Evolutionary conservation across 2,329 filamentous ascomycete species (phyloP), one percentile per base, ranked within the genome.

Genomic region (Fusarium foetens): DNA sequence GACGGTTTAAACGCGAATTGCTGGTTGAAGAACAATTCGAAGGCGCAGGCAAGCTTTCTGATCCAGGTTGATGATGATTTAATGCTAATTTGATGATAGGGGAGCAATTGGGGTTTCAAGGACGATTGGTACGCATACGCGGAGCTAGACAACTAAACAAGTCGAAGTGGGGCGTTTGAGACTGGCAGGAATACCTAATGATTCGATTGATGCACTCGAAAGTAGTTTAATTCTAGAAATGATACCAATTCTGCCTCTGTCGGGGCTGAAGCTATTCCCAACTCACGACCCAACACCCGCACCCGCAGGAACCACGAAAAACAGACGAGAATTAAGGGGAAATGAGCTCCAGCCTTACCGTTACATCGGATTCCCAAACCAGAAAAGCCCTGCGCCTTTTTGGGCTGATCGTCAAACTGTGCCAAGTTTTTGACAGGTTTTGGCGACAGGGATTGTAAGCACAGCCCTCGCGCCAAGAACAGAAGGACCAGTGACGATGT

Each of bases 61-160:
- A 1, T 17, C 5, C 10, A 6, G 14, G 1, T 53, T 17, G 5
- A 10, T 5, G 0, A 9, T 8, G 13, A 12, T 6, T 3, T 3
- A 6, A 25, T 36, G 14, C 48, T 68, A 10, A 68, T 36, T 13
- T 41, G 14, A 16, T n/a, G 2, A 10, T 31, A 68, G 64, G 66
- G 66, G 4, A 48, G 65, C 1, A 53, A 53, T 5, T 69, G 66
- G 66, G 58, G 58, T 0, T 72, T 70, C 29, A 54, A 66, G 31
- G 60, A 70, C 3, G 48, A 58, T 7, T 70, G 16, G 13, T 70
- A 46, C 14, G 70, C 70, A 6, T 72, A 72, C 25, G 70, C 29
- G 1, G 70, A 72, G 38, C 14, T 60, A n/a, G 46, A 53, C 16
- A 53, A 42, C 3, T 72, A 25, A 48, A n/a, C 2, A 23, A 17